These are phyloP conservation scores for Aspergillus pseudoglaucus DNA, from an alignment of 2,329 filamentous ascomycete species.

Conservation along the genomic window DNA sequence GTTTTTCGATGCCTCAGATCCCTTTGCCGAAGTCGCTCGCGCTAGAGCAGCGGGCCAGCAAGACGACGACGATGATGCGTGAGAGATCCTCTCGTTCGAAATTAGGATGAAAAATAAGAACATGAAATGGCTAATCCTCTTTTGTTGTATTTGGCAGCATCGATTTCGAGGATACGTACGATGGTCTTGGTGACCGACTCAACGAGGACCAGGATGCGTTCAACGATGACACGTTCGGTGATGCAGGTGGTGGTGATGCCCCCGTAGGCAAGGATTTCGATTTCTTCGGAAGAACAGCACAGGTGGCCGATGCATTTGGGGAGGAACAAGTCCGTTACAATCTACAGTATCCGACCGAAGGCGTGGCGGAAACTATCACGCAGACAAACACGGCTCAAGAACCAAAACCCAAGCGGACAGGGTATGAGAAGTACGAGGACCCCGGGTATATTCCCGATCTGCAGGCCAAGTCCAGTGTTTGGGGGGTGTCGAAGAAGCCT, in stretches of 20 bases:
- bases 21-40: conserved; percentile 74
- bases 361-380: conserved; percentile 40
- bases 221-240: conserved; percentile 86
- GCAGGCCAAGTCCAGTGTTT: conserved; percentile 86
- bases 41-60: conserved; percentile 39
- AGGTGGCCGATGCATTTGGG: conserved; percentile 76
- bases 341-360: conserved; percentile 53
- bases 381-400: conserved; percentile 36
- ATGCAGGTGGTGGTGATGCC: conserved; percentile 20
- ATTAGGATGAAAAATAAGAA: background rate
- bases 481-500: conserved; percentile 58
- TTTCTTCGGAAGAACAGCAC: conserved; percentile 88
- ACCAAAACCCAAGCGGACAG: conserved; percentile 67
- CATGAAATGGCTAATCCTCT: background rate
- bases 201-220: conserved; percentile 89
- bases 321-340: conserved; percentile 84
- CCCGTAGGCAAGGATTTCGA: conserved; percentile 88
- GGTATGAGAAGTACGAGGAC: conserved; percentile 87
- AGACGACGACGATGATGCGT: conserved; percentile 56
- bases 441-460: conserved; percentile 80
- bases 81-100: conserved; percentile 35
- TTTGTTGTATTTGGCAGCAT: conserved; percentile 42
- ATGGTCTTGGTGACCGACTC: conserved; percentile 83
- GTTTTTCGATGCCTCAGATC: conserved; percentile 76
- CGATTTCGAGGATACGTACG: conserved; percentile 96